These are phyloP conservation scores for Anthoceros angustus DNA, from an alignment of 225 moss, liverwort and hornwort species.

Conservation along the genomic window DNA sequence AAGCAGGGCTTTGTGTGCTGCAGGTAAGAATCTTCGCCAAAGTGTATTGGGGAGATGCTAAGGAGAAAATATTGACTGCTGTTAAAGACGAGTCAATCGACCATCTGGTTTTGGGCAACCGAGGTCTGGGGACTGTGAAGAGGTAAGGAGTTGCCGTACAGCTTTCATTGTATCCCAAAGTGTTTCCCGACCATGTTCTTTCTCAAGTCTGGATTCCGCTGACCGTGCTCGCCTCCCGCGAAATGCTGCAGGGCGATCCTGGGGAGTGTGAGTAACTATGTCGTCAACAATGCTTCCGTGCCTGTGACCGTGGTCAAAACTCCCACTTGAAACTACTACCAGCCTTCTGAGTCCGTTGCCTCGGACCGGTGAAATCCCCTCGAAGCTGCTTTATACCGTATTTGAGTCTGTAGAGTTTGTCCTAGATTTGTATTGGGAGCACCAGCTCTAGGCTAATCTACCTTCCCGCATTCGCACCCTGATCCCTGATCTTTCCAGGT, in stretches of 20 bases:
- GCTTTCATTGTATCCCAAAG: too few species aligned
- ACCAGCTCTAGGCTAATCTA: too few species aligned
- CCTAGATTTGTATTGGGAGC: too few species aligned
- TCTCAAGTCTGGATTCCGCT: too few species aligned
- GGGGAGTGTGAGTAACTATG: slow-evolving; percentile 1
- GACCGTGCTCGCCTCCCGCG: neutral
- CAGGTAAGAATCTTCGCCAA: neutral
- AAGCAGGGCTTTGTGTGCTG: neutral
- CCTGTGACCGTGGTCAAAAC: neutral
- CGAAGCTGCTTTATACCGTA: too few species aligned
- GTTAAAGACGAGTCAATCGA: neutral
- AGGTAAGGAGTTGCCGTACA: neutral
- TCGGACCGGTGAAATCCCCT: too few species aligned
- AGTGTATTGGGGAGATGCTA: neutral
- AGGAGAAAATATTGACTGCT: neutral
- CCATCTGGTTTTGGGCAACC: neutral
- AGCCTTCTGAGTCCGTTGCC: too few species aligned
- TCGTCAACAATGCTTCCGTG: neutral
- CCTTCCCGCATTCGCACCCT: too few species aligned
- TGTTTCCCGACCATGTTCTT: too few species aligned
- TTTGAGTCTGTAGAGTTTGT: too few species aligned
- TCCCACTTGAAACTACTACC: neutral
- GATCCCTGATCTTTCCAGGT: too few species aligned
- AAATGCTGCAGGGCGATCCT: neutral
- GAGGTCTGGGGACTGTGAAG: neutral